Percentiles rank a stretch among this genome's conserved stretches.
Evolutionary conservation across 2,329 filamentous ascomycete genomes (phyloP).

Genomic region (Shiraia bambusicola): DNA sequence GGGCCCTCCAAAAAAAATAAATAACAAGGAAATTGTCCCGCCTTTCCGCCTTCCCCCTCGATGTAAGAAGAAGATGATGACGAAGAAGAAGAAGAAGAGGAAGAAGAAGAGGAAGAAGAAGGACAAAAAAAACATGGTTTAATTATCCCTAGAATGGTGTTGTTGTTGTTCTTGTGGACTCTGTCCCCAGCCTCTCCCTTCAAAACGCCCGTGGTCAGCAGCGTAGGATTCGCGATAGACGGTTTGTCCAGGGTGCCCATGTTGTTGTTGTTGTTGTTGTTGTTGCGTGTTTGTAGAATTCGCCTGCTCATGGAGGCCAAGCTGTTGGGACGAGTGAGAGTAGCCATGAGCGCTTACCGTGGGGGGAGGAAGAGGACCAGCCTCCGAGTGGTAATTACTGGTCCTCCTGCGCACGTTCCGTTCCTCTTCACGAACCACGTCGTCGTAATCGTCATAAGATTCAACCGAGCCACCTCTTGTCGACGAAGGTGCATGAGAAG

Average conservation of each 20-base stretch:
- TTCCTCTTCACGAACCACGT: conserved; percentile 32
- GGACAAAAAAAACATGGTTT: too few species aligned
- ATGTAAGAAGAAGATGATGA: too few species aligned
- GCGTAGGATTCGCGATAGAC: too few species aligned
- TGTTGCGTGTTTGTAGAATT: conserved; percentile 8
- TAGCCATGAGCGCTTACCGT: conserved; percentile 23
- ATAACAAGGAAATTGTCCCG: not conserved
- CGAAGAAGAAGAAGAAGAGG: too few species aligned
- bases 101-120: too few species aligned
- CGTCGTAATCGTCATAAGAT: conserved; percentile 36
- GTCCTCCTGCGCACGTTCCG: conserved; percentile 43
- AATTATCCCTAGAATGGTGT: too few species aligned
- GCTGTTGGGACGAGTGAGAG: conserved; percentile 20
- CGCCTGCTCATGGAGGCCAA: conserved; percentile 15
- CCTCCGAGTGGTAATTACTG: conserved; percentile 37
- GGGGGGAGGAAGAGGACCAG: conserved; percentile 26
- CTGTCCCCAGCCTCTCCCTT: too few species aligned
- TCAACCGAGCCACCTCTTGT: conserved; percentile 34
- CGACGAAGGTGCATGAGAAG: conserved; percentile 31
- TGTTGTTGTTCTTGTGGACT: too few species aligned
- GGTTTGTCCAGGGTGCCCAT: too few species aligned
- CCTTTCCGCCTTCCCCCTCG: too few species aligned
- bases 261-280: conserved; percentile 1
- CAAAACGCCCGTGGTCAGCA: too few species aligned
- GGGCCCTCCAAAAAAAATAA: not conserved